Base-by-base conservation (phyloP, 371 early-diverging fungal genomes). In the Actinomortierella wolfii region DNA sequence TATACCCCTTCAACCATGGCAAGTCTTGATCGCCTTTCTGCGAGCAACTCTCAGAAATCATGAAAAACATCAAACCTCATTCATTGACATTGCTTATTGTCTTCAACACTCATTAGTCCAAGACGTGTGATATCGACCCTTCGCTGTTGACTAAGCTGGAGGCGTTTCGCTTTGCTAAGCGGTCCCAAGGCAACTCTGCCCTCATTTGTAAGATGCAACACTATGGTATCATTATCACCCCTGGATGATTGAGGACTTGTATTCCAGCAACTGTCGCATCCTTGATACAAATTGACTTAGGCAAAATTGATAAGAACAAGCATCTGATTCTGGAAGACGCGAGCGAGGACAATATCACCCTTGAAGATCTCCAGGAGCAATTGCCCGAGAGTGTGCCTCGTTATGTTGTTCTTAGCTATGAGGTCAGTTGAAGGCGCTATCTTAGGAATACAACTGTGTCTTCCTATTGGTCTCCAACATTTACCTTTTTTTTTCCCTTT, bases 371-470 rank as follows among this genome's bases (percentile, higher is more conserved):
- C 6, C 76, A 81, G 1, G 89, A 89, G 28, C 80, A 46, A 11
- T 51, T 92, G 18, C 92, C 91, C 1, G 91, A 90, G 24, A 85
- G 83, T 45, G 67, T 79, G 17, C 92, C 92, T 17, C 84, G 91
- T 4, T 92, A 84, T 49, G 61, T 92, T 18, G 76, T 91, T 29
- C 61, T 90, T 40, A 90, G 89, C 70, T 88, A 82, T 57, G 82
- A 86, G 65, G 85, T 81, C 71, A 6, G 34, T 6, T 34, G 34
- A 34, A 34, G 34, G 34, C 4, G 11, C 34, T n/a, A n/a, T n/a
- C n/a, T n/a, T n/a, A 34, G 11, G 34, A 34, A 34, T 4, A 34
- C 34, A 11, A 34, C 51, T 23, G 18, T 39, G 20, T 51, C 18
- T 13, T 29, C 18, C 26, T 15, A 49, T 49, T 49, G 26, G 23